phyloP scores from a whole-genome alignment of 176 grass and related monocot species.

The Tillandsia fasciculata region DNA sequence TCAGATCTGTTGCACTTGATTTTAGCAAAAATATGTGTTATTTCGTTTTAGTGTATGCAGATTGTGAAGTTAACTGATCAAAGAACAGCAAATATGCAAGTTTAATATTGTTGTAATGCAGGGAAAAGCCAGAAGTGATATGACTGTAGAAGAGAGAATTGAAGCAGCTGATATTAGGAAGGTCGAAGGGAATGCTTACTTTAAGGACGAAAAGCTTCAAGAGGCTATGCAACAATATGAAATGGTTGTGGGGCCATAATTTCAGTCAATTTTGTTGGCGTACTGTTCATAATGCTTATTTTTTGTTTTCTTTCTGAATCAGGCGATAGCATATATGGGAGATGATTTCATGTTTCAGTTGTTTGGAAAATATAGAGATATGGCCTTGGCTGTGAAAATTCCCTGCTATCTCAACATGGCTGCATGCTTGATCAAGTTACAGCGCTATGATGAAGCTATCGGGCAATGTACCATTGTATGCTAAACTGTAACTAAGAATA shows the following conservation, averaged over 20 bases:
- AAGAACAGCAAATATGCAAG: constrained; percentile 4
- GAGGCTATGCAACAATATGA: constrained; percentile 97
- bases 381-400: constrained; percentile 94
- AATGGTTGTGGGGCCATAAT: constrained; percentile 39
- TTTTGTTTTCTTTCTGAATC: constrained; percentile 23
- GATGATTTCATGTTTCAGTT: constrained; percentile 99
- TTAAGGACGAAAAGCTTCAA: constrained; percentile 73
- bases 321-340: constrained; percentile 97
- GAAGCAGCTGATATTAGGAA: constrained; percentile 87
- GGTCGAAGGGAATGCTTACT: constrained; percentile 63
- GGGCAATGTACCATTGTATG: constrained; percentile 74
- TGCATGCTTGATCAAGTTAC: constrained; percentile 75
- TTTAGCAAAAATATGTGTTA: constrained; percentile 1
- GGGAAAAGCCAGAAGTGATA: constrained; percentile 88
- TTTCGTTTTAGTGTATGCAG: background rate
- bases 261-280: background rate
- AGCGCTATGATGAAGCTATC: constrained; percentile 68
- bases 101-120: constrained; percentile 25
- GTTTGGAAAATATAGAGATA: constrained; percentile 96
- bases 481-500: background rate
- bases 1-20: constrained; percentile 2
- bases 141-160: constrained; percentile 98
- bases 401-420: constrained; percentile 95
- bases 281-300: background rate
- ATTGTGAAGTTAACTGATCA: constrained; percentile 2